These are phyloP conservation scores for Globisporangium takayamanum DNA, from an alignment of 352 stramenopile species.

Conservation along the genomic window DNA sequence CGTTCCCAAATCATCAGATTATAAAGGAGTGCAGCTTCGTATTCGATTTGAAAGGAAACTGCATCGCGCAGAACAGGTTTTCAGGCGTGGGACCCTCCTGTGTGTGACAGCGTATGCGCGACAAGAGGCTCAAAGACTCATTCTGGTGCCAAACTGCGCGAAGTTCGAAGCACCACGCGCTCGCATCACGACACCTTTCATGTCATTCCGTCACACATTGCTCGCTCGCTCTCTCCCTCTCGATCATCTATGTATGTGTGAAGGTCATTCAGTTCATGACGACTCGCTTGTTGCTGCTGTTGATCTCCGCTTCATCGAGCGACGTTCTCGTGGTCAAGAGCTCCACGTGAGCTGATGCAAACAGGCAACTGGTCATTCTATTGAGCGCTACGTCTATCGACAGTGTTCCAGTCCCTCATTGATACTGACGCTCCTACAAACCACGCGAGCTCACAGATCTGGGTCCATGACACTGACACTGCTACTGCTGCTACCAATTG, in stretches of 20 bases:
- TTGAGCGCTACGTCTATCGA: neutral
- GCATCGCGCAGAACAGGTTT: neutral
- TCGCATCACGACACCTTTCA: neutral
- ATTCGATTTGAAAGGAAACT: neutral
- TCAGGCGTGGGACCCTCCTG: neutral
- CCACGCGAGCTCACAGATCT: constrained; percentile 25
- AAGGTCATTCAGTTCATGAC: no score
- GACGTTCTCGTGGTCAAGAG: no score
- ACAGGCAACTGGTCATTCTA: neutral
- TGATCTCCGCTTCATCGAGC: no score
- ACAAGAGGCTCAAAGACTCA: neutral
- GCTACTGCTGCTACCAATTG: no score
- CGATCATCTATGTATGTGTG: no score
- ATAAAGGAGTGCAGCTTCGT: neutral
- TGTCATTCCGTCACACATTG: no score
- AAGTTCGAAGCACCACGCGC: neutral
- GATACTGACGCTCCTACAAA: no score
- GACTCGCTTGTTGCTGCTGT: no score
- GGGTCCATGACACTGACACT: constrained; percentile 32
- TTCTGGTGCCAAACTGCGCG: neutral
- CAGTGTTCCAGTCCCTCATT: no score
- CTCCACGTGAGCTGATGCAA: no score
- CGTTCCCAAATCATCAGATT: no score
- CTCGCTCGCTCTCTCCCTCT: no score
- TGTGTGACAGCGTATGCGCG: neutral